Evolutionary conservation across 2,329 filamentous ascomycete genomes (phyloP).

Genomic region (Fusarium gaditjirri): DNA sequence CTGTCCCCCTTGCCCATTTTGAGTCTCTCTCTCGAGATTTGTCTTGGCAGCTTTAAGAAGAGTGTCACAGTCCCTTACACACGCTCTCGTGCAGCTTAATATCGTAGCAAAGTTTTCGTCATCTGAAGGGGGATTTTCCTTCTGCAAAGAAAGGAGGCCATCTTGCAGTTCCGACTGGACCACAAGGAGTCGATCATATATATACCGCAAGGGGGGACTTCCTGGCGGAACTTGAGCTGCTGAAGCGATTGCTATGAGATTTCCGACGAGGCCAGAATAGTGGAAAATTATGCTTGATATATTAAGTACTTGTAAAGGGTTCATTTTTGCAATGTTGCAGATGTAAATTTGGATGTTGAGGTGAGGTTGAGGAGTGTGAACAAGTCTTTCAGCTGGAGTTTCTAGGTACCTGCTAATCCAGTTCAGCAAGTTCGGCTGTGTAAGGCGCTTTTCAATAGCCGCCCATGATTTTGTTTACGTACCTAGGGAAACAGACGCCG

Average conservation of each 20-base stretch:
- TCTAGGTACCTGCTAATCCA: neutral
- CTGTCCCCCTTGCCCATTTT: neutral
- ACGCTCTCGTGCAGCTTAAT: neutral
- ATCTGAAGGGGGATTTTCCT: rapidly evolving
- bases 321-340: neutral
- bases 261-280: neutral
- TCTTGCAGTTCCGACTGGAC: neutral
- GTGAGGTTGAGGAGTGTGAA: neutral
- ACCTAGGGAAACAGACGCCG: neutral
- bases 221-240: neutral
- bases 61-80: neutral
- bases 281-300: neutral
- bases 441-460: neutral
- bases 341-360: neutral
- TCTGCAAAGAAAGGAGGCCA: neutral
- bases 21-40: neutral
- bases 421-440: neutral
- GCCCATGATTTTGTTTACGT: neutral
- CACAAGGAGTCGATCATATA: neutral
- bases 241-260: neutral
- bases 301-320: neutral
- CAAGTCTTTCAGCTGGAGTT: neutral
- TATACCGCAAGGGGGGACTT: neutral
- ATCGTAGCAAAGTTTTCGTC: neutral
- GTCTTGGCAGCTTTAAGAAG: neutral